A percentile compares a stretch with the other conserved stretches of the same genome.
Evolutionary conservation across 768 basidiomycete genomes (phyloP).

Genomic region (Lenzites betulinus): DNA sequence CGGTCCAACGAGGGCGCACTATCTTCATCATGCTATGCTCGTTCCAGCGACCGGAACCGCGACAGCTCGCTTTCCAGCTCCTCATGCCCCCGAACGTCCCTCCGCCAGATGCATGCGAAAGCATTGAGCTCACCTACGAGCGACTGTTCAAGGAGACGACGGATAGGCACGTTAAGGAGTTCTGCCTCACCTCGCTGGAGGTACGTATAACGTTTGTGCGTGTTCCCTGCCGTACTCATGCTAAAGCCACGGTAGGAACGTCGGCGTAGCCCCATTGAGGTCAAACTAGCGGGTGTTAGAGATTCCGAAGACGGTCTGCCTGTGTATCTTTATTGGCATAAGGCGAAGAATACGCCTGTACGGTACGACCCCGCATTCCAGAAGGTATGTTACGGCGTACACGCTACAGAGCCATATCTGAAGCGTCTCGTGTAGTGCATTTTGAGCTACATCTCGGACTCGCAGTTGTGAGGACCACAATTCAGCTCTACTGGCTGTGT

Average conservation of each 20-base stretch:
- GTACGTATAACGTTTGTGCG: background rate
- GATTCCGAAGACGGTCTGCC: constrained; percentile 48
- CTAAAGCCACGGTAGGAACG: constrained; percentile 53
- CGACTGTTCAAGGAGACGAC: constrained; percentile 38
- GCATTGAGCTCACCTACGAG: constrained; percentile 49
- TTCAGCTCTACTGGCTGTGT: too few species aligned
- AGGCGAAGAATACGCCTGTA: constrained; percentile 61
- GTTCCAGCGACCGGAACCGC: constrained; percentile 78
- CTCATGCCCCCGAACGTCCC: constrained; percentile 59
- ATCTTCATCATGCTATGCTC: constrained; percentile 75
- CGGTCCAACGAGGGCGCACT: constrained; percentile 49
- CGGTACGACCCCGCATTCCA: constrained; percentile 72
- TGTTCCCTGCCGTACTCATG: background rate
- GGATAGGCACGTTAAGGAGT: constrained; percentile 39
- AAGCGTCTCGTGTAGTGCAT: constrained; percentile 57
- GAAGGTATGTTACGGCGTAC: constrained; percentile 51
- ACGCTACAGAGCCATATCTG: too few species aligned
- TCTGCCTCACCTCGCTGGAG: constrained; percentile 23
- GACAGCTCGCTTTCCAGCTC: constrained; percentile 71
- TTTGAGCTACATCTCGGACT: constrained; percentile 75
- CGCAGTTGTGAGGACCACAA: constrained; percentile 61
- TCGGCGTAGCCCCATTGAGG: constrained; percentile 63
- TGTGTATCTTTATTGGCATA: constrained; percentile 78
- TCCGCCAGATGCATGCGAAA: constrained; percentile 61
- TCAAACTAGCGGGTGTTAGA: constrained; percentile 55